Evolutionary conservation across 2,329 filamentous ascomycete genomes (phyloP).

Genomic region (Aphanocladium album): DNA sequence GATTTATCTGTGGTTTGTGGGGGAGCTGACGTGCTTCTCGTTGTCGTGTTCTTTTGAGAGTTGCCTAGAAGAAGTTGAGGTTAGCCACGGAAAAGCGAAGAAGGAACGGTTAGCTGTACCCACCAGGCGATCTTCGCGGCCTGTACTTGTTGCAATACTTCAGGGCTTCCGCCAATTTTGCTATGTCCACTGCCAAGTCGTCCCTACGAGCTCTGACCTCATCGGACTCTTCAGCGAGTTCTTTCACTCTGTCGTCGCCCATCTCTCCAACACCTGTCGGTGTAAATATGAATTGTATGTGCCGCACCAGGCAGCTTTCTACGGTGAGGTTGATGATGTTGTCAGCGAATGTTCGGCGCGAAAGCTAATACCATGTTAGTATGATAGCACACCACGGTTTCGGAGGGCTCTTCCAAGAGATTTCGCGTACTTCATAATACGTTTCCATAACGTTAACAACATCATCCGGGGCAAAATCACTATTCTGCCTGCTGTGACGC

Average conservation of each 20-base stretch:
- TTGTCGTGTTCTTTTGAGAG: too few relatives aligned
- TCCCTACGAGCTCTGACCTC: slow-evolving; percentile 16
- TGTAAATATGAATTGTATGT: slow-evolving; percentile 33
- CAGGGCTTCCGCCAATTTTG: slow-evolving; percentile 16
- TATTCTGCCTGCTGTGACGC: background rate
- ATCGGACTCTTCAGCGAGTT: slow-evolving; percentile 26
- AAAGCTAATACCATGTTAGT: slow-evolving; percentile 23
- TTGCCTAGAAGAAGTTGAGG: background rate
- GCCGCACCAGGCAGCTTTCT: slow-evolving; percentile 37
- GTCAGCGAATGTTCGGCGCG: slow-evolving; percentile 35
- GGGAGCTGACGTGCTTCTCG: too few relatives aligned
- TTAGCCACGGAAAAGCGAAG: background rate
- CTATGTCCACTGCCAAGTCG: background rate
- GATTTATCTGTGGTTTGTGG: too few relatives aligned
- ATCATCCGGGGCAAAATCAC: slow-evolving; percentile 27
- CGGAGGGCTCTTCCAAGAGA: background rate
- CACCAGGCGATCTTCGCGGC: background rate
- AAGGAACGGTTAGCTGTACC: background rate
- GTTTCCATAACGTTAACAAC: slow-evolving; percentile 35
- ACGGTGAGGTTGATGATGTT: slow-evolving; percentile 37
- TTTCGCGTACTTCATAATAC: slow-evolving; percentile 31
- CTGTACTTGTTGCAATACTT: slow-evolving; percentile 16
- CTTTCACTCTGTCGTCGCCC: slow-evolving; percentile 22
- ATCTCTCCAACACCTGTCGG: slow-evolving; percentile 28
- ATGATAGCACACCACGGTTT: background rate